These are phyloP conservation scores for Balamuthia mandrillaris DNA, from an alignment of 208 protist genomes.

Conservation along the genomic window DNA sequence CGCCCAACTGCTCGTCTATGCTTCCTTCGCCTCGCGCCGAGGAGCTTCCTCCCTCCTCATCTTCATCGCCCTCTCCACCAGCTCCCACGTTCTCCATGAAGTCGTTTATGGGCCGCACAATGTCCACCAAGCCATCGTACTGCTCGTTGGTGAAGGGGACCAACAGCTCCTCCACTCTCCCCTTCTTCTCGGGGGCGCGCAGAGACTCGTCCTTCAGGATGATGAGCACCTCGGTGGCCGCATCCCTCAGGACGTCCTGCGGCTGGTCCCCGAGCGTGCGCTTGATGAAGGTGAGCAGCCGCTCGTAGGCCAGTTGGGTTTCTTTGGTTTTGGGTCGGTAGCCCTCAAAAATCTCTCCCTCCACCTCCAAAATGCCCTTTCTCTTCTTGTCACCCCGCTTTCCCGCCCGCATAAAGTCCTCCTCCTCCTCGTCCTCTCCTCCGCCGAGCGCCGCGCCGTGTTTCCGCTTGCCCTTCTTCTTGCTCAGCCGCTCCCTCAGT, in stretches of 20 bases:
- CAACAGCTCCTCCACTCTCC: slow-evolving; percentile 59
- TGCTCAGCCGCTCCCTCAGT: slow-evolving; percentile 3
- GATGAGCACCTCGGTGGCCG: slow-evolving; percentile 78
- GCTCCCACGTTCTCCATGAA: slow-evolving; percentile 50
- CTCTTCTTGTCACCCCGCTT: background rate
- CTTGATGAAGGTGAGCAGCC: slow-evolving; percentile 70
- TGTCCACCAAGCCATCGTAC: slow-evolving; percentile 61
- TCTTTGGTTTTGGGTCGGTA: slow-evolving; percentile 76
- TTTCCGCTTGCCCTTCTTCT: slow-evolving; percentile 18
- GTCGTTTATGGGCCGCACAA: slow-evolving; percentile 73
- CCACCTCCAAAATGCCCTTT: slow-evolving; percentile 15
- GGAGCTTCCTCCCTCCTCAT: no score
- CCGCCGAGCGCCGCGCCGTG: no score
- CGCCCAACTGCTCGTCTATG: slow-evolving; percentile 70
- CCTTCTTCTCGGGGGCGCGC: slow-evolving; percentile 57
- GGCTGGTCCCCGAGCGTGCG: slow-evolving; percentile 75
- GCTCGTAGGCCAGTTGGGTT: slow-evolving; percentile 72
- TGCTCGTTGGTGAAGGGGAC: slow-evolving; percentile 45
- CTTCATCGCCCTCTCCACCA: background rate
- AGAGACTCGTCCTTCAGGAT: slow-evolving; percentile 75
- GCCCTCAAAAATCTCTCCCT: slow-evolving; percentile 30
- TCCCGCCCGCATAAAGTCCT: background rate
- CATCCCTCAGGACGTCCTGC: slow-evolving; percentile 75
- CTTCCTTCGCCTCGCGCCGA: no score
- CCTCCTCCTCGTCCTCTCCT: background rate